These are phyloP conservation scores for Fusarium sp. DNA, from an alignment of 2,329 filamentous ascomycete genomes.

Conservation along the genomic window DNA sequence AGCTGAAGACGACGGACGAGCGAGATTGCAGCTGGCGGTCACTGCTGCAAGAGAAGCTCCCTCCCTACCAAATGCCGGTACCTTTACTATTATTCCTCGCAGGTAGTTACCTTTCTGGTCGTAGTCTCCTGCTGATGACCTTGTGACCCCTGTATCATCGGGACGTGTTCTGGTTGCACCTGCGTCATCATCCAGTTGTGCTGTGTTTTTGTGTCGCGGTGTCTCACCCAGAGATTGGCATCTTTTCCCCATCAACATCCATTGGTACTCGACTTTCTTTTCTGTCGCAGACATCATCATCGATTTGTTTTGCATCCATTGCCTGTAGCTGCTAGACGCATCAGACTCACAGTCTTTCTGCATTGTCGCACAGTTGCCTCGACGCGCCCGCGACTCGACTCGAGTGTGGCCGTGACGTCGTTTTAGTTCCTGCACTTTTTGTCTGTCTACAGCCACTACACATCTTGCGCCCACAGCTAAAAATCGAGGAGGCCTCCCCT, in stretches of 20 bases:
- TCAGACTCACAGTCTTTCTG: background rate
- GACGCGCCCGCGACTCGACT: background rate
- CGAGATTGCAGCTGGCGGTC: constrained; percentile 13
- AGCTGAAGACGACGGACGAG: background rate
- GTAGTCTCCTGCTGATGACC: constrained; percentile 12
- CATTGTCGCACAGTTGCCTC: background rate
- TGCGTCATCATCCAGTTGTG: constrained; percentile 39
- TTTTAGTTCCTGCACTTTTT: constrained; percentile 7
- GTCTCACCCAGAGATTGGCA: constrained; percentile 22
- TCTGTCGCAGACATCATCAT: constrained; percentile 12
- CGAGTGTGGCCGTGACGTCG: constrained; percentile 16
- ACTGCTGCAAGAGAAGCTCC: background rate
- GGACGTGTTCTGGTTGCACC: constrained; percentile 29
- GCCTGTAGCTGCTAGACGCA: background rate
- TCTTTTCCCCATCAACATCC: constrained; percentile 2
- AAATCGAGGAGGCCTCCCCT: constrained; percentile 28
- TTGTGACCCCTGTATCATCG: constrained; percentile 21
- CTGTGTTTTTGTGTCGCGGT: constrained; percentile 23
- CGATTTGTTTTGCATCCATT: background rate
- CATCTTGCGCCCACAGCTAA: constrained; percentile 8
- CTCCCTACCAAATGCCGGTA: constrained; percentile 5
- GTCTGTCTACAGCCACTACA: constrained; percentile 16
- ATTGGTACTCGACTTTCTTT: constrained; percentile 3
- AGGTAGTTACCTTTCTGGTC: constrained; percentile 5
- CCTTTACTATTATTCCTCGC: background rate